Conservation (phyloP, 1,284 basidiomycete genomes). For the Cystobasidiaceae sp. region DNA sequence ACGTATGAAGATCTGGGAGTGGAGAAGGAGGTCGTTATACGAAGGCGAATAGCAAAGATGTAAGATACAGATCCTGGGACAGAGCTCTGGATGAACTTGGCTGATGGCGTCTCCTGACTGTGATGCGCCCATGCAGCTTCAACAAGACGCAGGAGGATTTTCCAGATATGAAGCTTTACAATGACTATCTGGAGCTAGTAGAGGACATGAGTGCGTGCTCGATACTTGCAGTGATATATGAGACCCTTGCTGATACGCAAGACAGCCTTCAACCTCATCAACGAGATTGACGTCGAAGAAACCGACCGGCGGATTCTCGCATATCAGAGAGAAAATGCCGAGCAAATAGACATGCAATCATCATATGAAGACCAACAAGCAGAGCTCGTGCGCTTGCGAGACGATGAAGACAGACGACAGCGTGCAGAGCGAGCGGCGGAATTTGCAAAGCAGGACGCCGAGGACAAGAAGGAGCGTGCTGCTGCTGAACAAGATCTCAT, state of each 20-base stretch:
- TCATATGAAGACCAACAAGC: slow-evolving; percentile 60
- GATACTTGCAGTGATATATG: not conserved
- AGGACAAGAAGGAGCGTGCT: slow-evolving; percentile 54
- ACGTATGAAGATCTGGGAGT: slow-evolving; percentile 95
- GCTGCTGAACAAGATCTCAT: slow-evolving; percentile 37
- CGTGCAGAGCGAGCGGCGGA: slow-evolving; percentile 53
- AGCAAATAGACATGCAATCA: slow-evolving; percentile 69
- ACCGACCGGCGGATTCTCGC: slow-evolving; percentile 77
- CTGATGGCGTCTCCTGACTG: too few relatives aligned
- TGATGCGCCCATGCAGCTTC: slow-evolving; percentile 57
- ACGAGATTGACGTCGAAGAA: slow-evolving; percentile 75
- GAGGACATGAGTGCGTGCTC: slow-evolving; percentile 78
- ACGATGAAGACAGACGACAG: slow-evolving; percentile 61
- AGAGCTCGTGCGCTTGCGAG: slow-evolving; percentile 62
- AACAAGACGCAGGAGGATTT: slow-evolving; percentile 93
- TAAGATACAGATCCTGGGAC: too few relatives aligned
- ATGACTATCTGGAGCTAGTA: slow-evolving; percentile 92
- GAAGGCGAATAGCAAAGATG: slow-evolving; percentile 82
- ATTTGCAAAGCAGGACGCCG: slow-evolving; percentile 58
- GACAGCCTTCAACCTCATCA: slow-evolving; percentile 88
- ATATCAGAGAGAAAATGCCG: slow-evolving; percentile 74
- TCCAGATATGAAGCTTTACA: slow-evolving; percentile 70
- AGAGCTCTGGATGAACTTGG: too few relatives aligned
- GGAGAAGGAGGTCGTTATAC: slow-evolving; percentile 90
- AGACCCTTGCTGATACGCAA: not conserved